Conservation (phyloP, 164 flowering plant genomes). For the Piper betle region DNA sequence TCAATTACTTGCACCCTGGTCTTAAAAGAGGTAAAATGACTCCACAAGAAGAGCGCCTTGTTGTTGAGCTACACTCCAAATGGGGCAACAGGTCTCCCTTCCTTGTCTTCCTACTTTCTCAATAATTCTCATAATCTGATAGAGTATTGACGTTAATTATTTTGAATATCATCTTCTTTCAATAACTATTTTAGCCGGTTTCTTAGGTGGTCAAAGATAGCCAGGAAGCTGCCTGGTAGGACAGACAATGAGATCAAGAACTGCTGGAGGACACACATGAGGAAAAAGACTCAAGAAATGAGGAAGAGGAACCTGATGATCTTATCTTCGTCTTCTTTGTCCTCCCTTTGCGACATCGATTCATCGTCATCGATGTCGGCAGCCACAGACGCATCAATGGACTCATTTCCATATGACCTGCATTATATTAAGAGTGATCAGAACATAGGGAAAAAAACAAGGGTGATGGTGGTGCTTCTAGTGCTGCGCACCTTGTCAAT, state of each 20-base stretch:
- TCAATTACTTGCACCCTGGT: constrained; percentile 88
- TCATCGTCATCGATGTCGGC: constrained; percentile 20
- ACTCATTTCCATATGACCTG: constrained; percentile 2
- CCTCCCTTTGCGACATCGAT: constrained; percentile 14
- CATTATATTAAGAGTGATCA: constrained; percentile 3
- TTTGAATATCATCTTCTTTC: too few species aligned
- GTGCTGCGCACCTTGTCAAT: background rate
- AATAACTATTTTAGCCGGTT: background rate
- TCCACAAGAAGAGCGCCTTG: constrained; percentile 79
- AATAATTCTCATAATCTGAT: too few species aligned
- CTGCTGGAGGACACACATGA: constrained; percentile 91
- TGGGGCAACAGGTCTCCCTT: constrained; percentile 89
- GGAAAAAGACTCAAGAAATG: constrained; percentile 80
- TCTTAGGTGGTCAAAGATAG: constrained; percentile 82
- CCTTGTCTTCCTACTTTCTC: background rate
- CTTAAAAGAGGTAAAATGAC: constrained; percentile 93
- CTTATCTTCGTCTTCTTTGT: constrained; percentile 27
- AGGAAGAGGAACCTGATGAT: constrained; percentile 18
- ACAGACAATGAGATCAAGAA: constrained; percentile 98
- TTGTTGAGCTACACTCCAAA: constrained; percentile 75
- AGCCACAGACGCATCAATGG: constrained; percentile 10
- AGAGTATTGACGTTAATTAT: too few species aligned
- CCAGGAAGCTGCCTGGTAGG: constrained; percentile 78
- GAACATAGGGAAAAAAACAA: background rate
- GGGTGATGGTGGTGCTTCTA: background rate